Conservation (phyloP, 106 monocot genomes). For the Amphibolis antarctica region DNA sequence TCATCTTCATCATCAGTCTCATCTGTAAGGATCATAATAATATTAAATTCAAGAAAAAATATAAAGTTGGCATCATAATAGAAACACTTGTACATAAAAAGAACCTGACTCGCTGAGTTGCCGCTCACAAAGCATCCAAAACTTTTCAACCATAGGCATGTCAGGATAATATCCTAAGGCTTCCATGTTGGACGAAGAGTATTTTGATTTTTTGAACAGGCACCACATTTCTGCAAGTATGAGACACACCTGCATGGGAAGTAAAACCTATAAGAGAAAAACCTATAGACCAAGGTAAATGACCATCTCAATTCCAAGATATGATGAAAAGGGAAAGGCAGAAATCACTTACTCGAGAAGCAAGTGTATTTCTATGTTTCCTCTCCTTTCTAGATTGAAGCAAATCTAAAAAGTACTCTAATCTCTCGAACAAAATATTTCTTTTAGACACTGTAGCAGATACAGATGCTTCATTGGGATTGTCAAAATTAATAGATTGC, state of each 20-base stretch:
- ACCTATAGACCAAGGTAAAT: background rate
- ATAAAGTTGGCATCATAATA: background rate
- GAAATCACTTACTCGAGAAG: slow-evolving; percentile 47
- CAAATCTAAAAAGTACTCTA: slow-evolving; percentile 35
- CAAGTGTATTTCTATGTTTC: slow-evolving; percentile 42
- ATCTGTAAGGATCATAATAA: slow-evolving; percentile 31
- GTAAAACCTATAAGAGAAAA: background rate
- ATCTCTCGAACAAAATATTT: slow-evolving; percentile 46
- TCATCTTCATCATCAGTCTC: slow-evolving; percentile 97
- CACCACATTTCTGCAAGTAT: slow-evolving; percentile 88
- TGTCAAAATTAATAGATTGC: slow-evolving; percentile 55
- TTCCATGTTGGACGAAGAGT: slow-evolving; percentile 50
- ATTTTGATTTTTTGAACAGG: slow-evolving; percentile 68
- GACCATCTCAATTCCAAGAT: background rate
- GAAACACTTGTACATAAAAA: background rate
- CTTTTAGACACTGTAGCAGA: slow-evolving; percentile 39
- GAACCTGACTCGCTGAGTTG: slow-evolving; percentile 70
- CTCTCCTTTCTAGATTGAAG: slow-evolving; percentile 41
- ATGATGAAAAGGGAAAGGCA: background rate
- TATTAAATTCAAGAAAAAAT: background rate
- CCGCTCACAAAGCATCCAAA: slow-evolving; percentile 82
- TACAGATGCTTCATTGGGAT: slow-evolving; percentile 56
- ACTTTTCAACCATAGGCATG: slow-evolving; percentile 35
- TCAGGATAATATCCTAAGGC: slow-evolving; percentile 64
- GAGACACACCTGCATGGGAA: slow-evolving; percentile 48